These are phyloP conservation scores for Yarrowia sp. DNA, from an alignment of 805 yeast genomes.

Conservation along the genomic window DNA sequence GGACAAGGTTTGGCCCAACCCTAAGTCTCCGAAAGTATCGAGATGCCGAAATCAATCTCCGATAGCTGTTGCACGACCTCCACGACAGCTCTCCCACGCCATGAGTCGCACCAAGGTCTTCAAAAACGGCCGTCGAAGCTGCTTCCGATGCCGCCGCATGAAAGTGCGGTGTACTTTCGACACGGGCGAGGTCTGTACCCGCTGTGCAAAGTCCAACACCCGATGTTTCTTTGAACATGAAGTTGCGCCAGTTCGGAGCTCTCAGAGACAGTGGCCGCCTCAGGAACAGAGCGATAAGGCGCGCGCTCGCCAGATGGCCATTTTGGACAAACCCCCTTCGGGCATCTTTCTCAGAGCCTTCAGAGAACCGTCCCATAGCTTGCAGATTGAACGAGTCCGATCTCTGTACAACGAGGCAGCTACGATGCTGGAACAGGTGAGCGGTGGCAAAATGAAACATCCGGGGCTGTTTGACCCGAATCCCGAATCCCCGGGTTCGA, in stretches of 20 bases:
- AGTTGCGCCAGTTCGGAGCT: constrained; percentile 9
- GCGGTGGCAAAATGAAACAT: constrained; percentile 11
- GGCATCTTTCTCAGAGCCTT: constrained; percentile 24
- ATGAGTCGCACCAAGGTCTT: constrained; percentile 38
- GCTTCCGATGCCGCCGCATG: constrained; percentile 38
- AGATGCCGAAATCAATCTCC: constrained; percentile 33
- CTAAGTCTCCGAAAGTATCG: constrained; percentile 25
- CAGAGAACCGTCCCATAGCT: constrained; percentile 19
- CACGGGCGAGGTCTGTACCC: constrained; percentile 31
- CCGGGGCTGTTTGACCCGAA: constrained; percentile 8
- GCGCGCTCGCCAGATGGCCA: constrained; percentile 21
- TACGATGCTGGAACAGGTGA: constrained; percentile 11
- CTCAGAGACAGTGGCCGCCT: constrained; percentile 11
- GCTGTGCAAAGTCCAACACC: constrained; percentile 35
- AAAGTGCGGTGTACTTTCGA: constrained; percentile 36
- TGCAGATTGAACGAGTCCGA: constrained; percentile 17
- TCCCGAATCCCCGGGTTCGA: neutral
- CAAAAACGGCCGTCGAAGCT: constrained; percentile 36
- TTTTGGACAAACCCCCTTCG: constrained; percentile 22
- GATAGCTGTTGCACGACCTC: neutral
- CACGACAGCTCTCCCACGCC: neutral
- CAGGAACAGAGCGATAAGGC: constrained; percentile 28
- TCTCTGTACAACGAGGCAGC: constrained; percentile 18
- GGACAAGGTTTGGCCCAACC: neutral
- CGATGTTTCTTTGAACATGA: constrained; percentile 36